Evolutionary conservation across 805 yeast species (phyloP).

Genomic region (Saturnispora halmiae): DNA sequence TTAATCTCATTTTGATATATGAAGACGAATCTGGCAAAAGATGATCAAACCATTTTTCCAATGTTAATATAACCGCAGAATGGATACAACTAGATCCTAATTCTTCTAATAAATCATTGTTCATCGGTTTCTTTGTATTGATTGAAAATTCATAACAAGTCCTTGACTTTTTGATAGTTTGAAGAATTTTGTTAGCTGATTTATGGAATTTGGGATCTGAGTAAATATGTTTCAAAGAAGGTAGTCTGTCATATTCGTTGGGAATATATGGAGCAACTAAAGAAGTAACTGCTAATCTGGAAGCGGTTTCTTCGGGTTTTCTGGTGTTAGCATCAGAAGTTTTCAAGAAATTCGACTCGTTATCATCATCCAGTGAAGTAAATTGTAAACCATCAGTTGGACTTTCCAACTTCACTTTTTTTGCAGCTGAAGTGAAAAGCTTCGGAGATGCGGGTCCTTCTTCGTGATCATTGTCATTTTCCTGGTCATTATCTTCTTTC

Average conservation of each 20-base stretch:
- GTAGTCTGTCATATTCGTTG: slow-evolving; percentile 17
- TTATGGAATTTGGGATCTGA: slow-evolving; percentile 21
- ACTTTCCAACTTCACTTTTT: slow-evolving; percentile 7
- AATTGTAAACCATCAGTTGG: slow-evolving; percentile 1
- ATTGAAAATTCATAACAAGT: slow-evolving; percentile 44
- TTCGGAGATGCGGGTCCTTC: too few species aligned
- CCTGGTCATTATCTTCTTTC: background rate
- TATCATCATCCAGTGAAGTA: background rate
- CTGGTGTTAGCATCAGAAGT: background rate
- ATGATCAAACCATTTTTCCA: slow-evolving; percentile 54
- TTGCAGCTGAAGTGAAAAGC: background rate
- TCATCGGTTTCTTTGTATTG: slow-evolving; percentile 10
- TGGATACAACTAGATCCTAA: slow-evolving; percentile 51
- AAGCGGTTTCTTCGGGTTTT: slow-evolving; percentile 22
- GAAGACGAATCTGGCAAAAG: slow-evolving; percentile 47
- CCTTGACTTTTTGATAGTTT: slow-evolving; percentile 50
- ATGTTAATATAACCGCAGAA: slow-evolving; percentile 48
- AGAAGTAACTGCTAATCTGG: slow-evolving; percentile 40
- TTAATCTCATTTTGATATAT: slow-evolving; percentile 33
- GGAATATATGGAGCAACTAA: slow-evolving; percentile 34
- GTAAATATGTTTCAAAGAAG: slow-evolving; percentile 21
- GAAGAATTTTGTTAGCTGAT: slow-evolving; percentile 27
- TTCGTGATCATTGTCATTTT: slow-evolving; percentile 11
- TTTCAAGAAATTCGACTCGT: background rate
- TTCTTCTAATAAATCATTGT: slow-evolving; percentile 38